Evolutionary conservation across 2,329 filamentous ascomycete genomes (phyloP).

Genomic region (Coniosporium tulheliwenetii): DNA sequence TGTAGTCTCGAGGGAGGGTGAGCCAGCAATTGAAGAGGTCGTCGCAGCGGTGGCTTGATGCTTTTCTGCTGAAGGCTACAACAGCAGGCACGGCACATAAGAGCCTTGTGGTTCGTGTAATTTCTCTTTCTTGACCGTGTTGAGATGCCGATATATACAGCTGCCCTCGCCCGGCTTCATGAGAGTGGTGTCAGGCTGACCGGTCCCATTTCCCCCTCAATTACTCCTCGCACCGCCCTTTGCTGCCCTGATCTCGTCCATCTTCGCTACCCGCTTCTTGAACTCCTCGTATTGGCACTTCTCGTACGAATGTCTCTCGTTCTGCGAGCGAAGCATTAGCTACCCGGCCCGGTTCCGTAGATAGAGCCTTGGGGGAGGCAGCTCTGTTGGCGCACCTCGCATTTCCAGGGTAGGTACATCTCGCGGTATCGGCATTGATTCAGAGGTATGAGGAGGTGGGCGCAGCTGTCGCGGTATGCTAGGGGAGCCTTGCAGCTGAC

Average conservation of each 20-base stretch:
- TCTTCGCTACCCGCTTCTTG: conserved; percentile 96
- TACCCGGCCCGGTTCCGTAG: neutral
- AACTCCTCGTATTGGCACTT: conserved; percentile 99
- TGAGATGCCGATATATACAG: neutral
- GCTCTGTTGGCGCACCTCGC: conserved; percentile 49
- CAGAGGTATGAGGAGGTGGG: conserved; percentile 82
- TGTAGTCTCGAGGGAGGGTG: too few species aligned
- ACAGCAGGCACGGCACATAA: too few species aligned
- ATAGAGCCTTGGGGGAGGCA: neutral
- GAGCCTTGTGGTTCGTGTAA: too few species aligned
- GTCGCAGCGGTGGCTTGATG: too few species aligned
- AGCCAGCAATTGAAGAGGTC: too few species aligned
- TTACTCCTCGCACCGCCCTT: conserved; percentile 80
- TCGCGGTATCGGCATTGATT: conserved; percentile 87
- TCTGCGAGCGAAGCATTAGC: conserved; percentile 33
- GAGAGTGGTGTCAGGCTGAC: too few species aligned
- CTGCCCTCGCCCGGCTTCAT: neutral
- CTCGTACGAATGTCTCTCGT: conserved; percentile 94
- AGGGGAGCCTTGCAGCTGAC: conserved; percentile 75
- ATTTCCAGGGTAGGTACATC: conserved; percentile 97
- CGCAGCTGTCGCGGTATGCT: conserved; percentile 89
- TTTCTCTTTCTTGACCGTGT: neutral
- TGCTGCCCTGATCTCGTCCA: conserved; percentile 83
- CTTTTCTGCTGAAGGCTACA: too few species aligned
- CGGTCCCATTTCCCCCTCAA: conserved; percentile 20